Percentiles rank a stretch among this genome's conserved stretches.
Evolutionary conservation across 345 rosid genomes (phyloP).

Genomic region (Hibiscus syriacus): DNA sequence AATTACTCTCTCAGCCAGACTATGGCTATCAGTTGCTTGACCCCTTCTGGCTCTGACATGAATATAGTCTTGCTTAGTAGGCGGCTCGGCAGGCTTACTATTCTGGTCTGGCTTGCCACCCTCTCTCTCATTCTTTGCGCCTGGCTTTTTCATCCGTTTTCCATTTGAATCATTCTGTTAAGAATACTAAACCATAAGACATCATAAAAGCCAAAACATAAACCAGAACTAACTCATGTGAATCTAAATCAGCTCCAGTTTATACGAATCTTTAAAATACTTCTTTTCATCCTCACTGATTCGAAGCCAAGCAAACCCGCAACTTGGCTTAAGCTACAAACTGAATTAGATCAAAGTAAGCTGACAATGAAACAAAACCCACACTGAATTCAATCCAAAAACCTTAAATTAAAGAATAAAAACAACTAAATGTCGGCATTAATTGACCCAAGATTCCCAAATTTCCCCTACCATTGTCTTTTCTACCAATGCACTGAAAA

Average conservation of each 20-base stretch:
- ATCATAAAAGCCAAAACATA: neutral
- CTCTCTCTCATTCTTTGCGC: constrained; percentile 40
- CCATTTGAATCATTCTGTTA: constrained; percentile 53
- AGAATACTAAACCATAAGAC: constrained; percentile 5
- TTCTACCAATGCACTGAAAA: neutral
- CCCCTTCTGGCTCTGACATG: constrained; percentile 99
- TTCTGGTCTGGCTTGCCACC: constrained; percentile 42
- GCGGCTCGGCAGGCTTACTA: constrained; percentile 59
- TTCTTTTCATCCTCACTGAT: too few relatives aligned
- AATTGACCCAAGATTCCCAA: neutral
- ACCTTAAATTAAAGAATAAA: neutral
- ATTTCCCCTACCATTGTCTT: neutral
- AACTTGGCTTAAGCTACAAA: neutral
- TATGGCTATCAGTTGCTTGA: constrained; percentile 97
- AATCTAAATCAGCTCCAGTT: neutral
- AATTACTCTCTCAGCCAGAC: constrained; percentile 94
- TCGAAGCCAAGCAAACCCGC: neutral
- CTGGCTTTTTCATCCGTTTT: constrained; percentile 42
- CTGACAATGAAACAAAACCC: constrained; percentile 1
- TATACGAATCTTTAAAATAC: too few relatives aligned
- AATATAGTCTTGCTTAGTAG: constrained; percentile 88
- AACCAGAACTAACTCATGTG: neutral
- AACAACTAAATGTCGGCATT: neutral
- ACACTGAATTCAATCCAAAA: neutral
- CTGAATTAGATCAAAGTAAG: neutral